Conservation (phyloP, 2,329 filamentous ascomycete species). For the Fusarium veterinarium region DNA sequence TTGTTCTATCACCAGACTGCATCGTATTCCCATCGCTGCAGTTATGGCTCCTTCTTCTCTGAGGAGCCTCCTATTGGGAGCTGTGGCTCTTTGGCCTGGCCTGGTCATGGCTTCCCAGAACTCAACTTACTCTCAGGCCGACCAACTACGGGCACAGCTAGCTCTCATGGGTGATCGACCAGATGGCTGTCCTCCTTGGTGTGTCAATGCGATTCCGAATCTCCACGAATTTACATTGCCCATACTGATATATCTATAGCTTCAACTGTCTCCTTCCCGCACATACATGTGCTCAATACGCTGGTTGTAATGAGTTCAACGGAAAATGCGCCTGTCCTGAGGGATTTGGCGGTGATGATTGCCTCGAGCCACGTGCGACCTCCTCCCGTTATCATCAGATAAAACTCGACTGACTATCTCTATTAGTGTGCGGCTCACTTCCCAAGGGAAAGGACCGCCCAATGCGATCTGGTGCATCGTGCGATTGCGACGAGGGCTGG, state of each 20-base stretch:
- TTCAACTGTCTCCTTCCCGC: conserved; percentile 98
- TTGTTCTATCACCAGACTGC: conserved; percentile 30
- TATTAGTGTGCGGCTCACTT: conserved; percentile 83
- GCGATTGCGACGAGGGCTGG: conserved; percentile 94
- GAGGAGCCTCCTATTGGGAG: conserved; percentile 54
- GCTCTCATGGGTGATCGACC: conserved; percentile 79
- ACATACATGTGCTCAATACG: conserved; percentile 91
- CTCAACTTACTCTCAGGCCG: conserved; percentile 70
- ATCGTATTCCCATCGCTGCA: conserved; percentile 41
- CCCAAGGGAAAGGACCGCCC: conserved; percentile 83
- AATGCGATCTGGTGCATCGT: conserved; percentile 76
- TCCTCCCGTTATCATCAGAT: background rate
- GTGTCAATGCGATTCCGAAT: conserved; percentile 19
- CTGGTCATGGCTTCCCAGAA: conserved; percentile 55
- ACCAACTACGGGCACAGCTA: conserved; percentile 73
- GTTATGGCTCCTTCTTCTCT: conserved; percentile 55
- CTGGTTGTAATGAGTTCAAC: conserved; percentile 87
- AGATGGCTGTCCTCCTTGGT: conserved; percentile 83
- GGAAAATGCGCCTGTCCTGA: conserved; percentile 93
- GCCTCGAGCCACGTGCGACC: conserved; percentile 77
- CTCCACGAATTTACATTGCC: background rate
- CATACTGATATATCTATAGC: conserved; percentile 59
- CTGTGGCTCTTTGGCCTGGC: conserved; percentile 55
- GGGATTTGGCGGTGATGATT: conserved; percentile 95
- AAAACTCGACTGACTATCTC: conserved; percentile 16